Conservation (phyloP, 179 eudicot species). For the Silene noctiflora region DNA sequence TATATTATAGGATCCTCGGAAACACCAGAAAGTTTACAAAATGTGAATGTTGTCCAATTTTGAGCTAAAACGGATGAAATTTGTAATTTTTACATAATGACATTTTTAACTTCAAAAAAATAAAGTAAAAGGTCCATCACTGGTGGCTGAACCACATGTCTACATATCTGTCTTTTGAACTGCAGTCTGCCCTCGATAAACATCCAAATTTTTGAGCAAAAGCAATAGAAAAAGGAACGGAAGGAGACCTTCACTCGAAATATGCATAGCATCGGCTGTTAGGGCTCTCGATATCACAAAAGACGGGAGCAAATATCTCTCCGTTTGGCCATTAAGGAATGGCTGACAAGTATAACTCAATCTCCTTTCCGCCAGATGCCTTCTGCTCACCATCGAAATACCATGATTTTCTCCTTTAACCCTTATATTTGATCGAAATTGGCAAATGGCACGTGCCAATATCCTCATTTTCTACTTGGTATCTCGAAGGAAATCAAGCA, state of each 20-base stretch:
- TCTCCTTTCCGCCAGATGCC: conserved; percentile 29
- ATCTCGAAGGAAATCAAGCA: conserved; percentile 6
- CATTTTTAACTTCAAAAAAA: neutral
- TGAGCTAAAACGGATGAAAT: neutral
- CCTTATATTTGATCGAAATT: conserved; percentile 37
- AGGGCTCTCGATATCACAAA: conserved; percentile 36
- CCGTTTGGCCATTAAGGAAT: conserved; percentile 18
- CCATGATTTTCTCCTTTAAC: conserved; percentile 25
- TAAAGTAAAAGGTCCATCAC: too few species aligned
- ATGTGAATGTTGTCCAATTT: too few species aligned
- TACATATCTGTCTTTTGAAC: neutral
- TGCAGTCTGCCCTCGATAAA: neutral
- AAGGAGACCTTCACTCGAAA: conserved; percentile 37
- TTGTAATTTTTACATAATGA: neutral
- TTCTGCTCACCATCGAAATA: conserved; percentile 29
- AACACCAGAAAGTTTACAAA: neutral
- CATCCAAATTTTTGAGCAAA: neutral
- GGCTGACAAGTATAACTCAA: conserved; percentile 20
- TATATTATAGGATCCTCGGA: neutral
- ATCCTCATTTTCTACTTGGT: conserved; percentile 45
- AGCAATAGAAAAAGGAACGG: neutral
- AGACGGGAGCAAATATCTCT: conserved; percentile 25
- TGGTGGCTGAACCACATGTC: too few species aligned
- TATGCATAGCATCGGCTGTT: conserved; percentile 38
- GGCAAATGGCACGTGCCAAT: conserved; percentile 37